Base-by-base conservation (phyloP, 345 rosid genomes). In the Ailanthus altissimus region DNA sequence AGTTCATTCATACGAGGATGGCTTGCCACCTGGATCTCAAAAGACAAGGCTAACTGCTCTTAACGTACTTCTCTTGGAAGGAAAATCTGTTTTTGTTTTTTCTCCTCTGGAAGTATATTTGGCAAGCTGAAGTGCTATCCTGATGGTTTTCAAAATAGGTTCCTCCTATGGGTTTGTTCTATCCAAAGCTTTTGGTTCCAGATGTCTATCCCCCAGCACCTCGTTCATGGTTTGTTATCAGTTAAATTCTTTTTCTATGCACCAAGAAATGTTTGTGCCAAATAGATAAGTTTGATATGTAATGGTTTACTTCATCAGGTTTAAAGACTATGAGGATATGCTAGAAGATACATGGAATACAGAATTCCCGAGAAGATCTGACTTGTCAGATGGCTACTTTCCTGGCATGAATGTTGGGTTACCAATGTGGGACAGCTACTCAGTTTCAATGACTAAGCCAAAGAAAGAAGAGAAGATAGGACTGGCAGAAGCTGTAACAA, bases 381-480 rank as follows among this genome's bases (percentile, higher is more conserved):
- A 85, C 57, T 83, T 88, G 75, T 68, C 87, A 23, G 93, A 91
- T 78, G 80, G 86, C 68, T 61, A 85, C 57, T 91, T 73, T 84
- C 82, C 90, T 47, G 86, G 92, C 28, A 75, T 77, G 8, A 85
- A 76, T 73, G 83, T 76, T 80, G 97, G 94, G 70, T 77, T 88
- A 77, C 87, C 93, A n/a, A 80, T 96, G 89, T 93, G 98, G 98
- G 98, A 93, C 61, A 91, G 79, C 83, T 91, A 85, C 78, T 88
- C 91, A 26, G 78, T 85, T 75, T 87, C 89, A 46, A 74, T 89
- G 75, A 70, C 80, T 58, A 92, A 90, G 84, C 92, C 97, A 46
- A 93, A 89, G 85, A 96, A 89, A 79, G 99, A 91, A 88, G 99
- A 96, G 85, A 96, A 91, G 80, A 89, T 93, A 80, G 97, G 99